These are phyloP conservation scores for Candida pini DNA, from an alignment of 805 yeast species.

Conservation along the genomic window DNA sequence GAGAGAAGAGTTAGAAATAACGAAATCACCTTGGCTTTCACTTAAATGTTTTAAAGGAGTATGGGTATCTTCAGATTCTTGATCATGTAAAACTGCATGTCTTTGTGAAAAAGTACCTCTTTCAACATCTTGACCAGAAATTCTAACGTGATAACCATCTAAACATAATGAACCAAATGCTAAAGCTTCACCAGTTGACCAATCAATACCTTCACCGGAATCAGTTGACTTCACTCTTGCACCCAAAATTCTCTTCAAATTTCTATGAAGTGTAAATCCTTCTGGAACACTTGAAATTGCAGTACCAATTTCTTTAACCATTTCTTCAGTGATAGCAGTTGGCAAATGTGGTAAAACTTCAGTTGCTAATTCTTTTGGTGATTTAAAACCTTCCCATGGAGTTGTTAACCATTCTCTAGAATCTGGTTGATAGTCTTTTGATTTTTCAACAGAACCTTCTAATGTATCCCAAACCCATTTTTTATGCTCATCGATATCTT, in stretches of 20 bases:
- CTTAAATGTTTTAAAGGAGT: conserved; percentile 80
- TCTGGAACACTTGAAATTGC: conserved; percentile 80
- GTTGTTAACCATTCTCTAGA: conserved; percentile 97
- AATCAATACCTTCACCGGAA: conserved; percentile 90
- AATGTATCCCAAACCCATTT: conserved; percentile 95
- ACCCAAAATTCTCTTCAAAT: conserved; percentile 89
- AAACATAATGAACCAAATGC: conserved; percentile 89
- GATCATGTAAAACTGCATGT: conserved; percentile 97
- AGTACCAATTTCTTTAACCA: conserved; percentile 72
- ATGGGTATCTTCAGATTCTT: conserved; percentile 73
- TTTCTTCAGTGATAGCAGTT: conserved; percentile 74
- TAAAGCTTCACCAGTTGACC: conserved; percentile 99
- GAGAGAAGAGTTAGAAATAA: conserved; percentile 87
- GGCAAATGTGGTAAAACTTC: conserved; percentile 95
- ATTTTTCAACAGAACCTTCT: conserved; percentile 83
- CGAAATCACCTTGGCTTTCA: conserved; percentile 80
- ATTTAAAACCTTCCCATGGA: conserved; percentile 98
- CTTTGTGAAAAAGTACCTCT: conserved; percentile 99
- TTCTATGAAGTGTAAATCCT: conserved; percentile 86
- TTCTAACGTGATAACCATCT: conserved; percentile 96
- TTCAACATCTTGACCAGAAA: conserved; percentile 99
- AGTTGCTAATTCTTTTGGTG: conserved; percentile 93
- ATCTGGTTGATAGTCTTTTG: conserved; percentile 86
- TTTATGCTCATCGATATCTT: conserved; percentile 92
- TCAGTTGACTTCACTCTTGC: conserved; percentile 79